phyloP scores from a whole-genome alignment of 1,139 yeast species.

The Maudiozyma humilis region DNA sequence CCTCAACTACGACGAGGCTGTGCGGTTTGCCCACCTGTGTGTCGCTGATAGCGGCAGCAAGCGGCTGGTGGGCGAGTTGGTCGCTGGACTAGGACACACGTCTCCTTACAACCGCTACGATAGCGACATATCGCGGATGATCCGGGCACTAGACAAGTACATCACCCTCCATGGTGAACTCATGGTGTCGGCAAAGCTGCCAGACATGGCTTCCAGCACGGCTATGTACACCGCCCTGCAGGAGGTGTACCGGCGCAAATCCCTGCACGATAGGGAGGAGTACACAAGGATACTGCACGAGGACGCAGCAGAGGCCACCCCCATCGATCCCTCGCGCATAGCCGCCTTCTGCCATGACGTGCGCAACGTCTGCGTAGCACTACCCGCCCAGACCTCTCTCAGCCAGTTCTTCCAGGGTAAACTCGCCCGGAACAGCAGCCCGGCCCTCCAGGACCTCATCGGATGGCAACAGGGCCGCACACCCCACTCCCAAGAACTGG shows the following conservation, averaged over 20 bases:
- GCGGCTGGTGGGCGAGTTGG: neutral
- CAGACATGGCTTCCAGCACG: constrained; percentile 86
- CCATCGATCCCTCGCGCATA: neutral
- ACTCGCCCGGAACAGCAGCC: no score
- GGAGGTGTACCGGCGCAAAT: constrained; percentile 49
- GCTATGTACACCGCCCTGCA: constrained; percentile 52
- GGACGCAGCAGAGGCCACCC: neutral
- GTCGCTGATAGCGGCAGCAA: constrained; percentile 11
- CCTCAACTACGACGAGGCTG: constrained; percentile 67
- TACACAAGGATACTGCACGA: neutral
- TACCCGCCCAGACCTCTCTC: constrained; percentile 46
- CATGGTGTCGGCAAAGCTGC: constrained; percentile 56
- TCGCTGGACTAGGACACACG: neutral
- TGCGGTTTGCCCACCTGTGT: constrained; percentile 49
- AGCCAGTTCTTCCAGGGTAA: constrained; percentile 26
- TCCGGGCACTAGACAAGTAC: neutral
- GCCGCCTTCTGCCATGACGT: neutral
- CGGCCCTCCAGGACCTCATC: neutral
- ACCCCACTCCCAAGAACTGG: neutral
- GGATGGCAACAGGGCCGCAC: neutral
- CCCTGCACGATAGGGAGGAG: constrained; percentile 20
- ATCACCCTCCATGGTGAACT: constrained; percentile 17
- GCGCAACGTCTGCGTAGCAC: no score
- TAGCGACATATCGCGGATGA: neutral
- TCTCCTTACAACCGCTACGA: neutral